A percentile compares a stretch with the other conserved stretches of the same genome.
phyloP scores from a whole-genome alignment of 106 monocot species.

The Acanthochlamys bracteata region DNA sequence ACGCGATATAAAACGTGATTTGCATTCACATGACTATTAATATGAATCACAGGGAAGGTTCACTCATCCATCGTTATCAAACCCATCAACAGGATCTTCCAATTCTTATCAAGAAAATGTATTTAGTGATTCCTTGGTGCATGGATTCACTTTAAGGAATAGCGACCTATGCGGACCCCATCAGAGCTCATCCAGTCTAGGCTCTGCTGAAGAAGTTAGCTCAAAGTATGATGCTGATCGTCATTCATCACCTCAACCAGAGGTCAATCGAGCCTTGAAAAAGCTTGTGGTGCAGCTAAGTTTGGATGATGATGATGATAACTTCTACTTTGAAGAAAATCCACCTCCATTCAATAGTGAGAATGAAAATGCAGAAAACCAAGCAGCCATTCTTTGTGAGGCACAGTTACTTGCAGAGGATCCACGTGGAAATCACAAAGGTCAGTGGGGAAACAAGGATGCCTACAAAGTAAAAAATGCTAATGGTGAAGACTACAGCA shows the following conservation, averaged over 20 bases:
- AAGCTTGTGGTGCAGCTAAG: slow-evolving; percentile 40
- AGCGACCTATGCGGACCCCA: slow-evolving; percentile 19
- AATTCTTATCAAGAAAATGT: slow-evolving; percentile 14
- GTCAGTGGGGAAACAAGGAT: slow-evolving; percentile 2
- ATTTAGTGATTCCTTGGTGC: slow-evolving; percentile 6
- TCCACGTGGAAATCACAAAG: slow-evolving; percentile 1
- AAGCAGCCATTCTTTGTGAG: slow-evolving; percentile 4
- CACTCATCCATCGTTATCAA: slow-evolving; percentile 16
- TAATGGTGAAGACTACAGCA: slow-evolving; percentile 4
- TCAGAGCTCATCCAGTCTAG: slow-evolving; percentile 16
- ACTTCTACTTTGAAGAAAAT: slow-evolving; percentile 13
- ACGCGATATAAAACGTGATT: neutral
- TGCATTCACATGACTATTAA: neutral
- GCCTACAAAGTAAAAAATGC: slow-evolving; percentile 7
- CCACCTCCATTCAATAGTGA: slow-evolving; percentile 10
- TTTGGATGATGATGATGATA: slow-evolving; percentile 32
- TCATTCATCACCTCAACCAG: slow-evolving; percentile 11
- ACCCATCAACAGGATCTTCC: slow-evolving; percentile 15
- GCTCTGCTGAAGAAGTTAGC: slow-evolving; percentile 34
- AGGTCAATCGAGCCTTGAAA: slow-evolving; percentile 32
- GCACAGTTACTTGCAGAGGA: neutral
- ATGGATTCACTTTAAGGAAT: slow-evolving; percentile 11
- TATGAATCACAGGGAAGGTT: slow-evolving; percentile 25
- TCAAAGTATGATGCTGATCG: slow-evolving; percentile 11
- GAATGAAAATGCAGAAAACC: slow-evolving; percentile 11